Evolutionary conservation across 495 filamentous ascomycete genomes (phyloP).

Genomic region (Hypomontagnella submonticulosa): DNA sequence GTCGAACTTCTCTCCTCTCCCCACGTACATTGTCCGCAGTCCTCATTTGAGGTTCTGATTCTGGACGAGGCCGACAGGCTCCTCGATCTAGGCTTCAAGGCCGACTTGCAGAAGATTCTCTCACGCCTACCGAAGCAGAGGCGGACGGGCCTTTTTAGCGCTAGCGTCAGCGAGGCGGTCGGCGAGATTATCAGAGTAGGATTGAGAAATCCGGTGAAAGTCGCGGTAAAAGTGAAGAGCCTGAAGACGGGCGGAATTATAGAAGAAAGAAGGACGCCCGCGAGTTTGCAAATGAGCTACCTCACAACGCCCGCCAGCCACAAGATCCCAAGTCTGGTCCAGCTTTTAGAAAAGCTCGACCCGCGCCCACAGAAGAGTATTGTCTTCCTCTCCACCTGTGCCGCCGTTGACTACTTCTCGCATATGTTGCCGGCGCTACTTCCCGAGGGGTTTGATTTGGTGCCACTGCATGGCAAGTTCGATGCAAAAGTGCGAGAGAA

Average conservation of each 20-base stretch:
- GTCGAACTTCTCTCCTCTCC: constrained; percentile 89
- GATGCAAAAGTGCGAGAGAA: constrained; percentile 79
- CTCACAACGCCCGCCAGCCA: constrained; percentile 76
- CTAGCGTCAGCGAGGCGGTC: constrained; percentile 89
- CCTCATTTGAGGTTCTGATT: constrained; percentile 88
- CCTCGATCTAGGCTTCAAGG: constrained; percentile 94
- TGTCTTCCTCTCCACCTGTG: constrained; percentile 92
- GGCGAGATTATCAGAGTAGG: constrained; percentile 93
- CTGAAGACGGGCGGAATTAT: constrained; percentile 68
- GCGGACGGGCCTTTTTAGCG: constrained; percentile 92
- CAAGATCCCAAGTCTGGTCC: constrained; percentile 78
- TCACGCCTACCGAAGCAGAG: constrained; percentile 89
- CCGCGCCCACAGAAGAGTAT: constrained; percentile 87
- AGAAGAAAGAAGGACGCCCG: constrained; percentile 89
- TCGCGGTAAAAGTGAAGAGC: constrained; percentile 86
- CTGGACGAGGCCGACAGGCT: constrained; percentile 95
- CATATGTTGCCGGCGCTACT: constrained; percentile 76
- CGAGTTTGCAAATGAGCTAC: constrained; percentile 90
- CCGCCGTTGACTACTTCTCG: constrained; percentile 92
- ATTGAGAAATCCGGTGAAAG: constrained; percentile 91
- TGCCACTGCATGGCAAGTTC: constrained; percentile 92
- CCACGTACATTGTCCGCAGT: constrained; percentile 88
- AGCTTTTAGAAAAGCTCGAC: constrained; percentile 73
- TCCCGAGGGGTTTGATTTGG: constrained; percentile 69
- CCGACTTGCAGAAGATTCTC: constrained; percentile 87